A percentile compares a stretch with the other conserved stretches of the same genome.
Evolutionary conservation across 1,284 basidiomycete species (phyloP).

Genomic region (Coniferiporia weirii): DNA sequence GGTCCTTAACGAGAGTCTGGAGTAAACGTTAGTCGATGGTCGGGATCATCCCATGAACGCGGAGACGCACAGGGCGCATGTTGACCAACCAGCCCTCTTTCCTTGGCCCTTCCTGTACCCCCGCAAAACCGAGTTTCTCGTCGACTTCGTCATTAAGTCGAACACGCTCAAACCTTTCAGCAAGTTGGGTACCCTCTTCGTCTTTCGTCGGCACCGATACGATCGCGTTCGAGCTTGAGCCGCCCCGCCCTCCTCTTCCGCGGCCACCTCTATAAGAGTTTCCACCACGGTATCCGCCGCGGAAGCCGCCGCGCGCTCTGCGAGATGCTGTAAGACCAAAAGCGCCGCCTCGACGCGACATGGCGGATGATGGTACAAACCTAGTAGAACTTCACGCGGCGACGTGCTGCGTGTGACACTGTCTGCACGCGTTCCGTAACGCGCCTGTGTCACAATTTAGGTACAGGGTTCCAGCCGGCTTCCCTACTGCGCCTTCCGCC

Average conservation of each 20-base stretch:
- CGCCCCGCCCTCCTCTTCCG: constrained; percentile 51
- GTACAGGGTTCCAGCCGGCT: neutral
- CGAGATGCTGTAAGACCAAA: constrained; percentile 30
- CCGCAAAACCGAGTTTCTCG: constrained; percentile 85
- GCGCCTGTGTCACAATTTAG: neutral
- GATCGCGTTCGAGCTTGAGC: constrained; percentile 33
- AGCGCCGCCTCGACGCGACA: constrained; percentile 29
- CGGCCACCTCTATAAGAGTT: constrained; percentile 32
- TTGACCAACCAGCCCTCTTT: constrained; percentile 95
- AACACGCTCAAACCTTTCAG: constrained; percentile 80
- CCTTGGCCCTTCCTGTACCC: constrained; percentile 67
- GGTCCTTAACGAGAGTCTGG: constrained; percentile 81
- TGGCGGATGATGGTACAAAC: constrained; percentile 12
- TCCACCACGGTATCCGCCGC: constrained; percentile 42
- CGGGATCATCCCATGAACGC: neutral
- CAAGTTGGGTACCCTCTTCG: constrained; percentile 81
- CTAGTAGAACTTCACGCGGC: neutral
- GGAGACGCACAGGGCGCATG: constrained; percentile 85
- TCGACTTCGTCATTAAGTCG: constrained; percentile 82
- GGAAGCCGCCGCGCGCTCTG: constrained; percentile 37
- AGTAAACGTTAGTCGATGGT: neutral
- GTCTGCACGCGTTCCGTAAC: constrained; percentile 4
- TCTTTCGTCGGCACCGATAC: constrained; percentile 60
- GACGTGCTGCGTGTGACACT: neutral
- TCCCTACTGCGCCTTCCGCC: neutral